These are phyloP conservation scores for Blastosporella zonata DNA, from an alignment of 1,284 basidiomycete genomes.

Conservation along the genomic window DNA sequence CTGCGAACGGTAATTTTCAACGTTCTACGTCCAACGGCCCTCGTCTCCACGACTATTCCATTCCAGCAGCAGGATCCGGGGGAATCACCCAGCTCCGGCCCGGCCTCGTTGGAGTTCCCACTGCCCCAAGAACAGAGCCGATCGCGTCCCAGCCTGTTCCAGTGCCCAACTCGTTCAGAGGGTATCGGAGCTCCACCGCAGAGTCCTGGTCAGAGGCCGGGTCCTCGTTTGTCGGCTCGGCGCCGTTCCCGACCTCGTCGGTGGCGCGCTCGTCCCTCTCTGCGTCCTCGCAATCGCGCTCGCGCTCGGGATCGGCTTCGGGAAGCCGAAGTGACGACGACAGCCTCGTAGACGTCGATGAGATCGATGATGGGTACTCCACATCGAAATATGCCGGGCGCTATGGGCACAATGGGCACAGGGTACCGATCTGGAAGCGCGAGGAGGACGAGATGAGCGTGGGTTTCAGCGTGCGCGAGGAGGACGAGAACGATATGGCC, in stretches of 20 bases:
- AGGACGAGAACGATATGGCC: constrained; percentile 25
- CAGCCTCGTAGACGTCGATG: constrained; percentile 23
- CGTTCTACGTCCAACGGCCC: constrained; percentile 47
- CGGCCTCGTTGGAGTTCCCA: constrained; percentile 53
- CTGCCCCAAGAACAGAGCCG: constrained; percentile 17
- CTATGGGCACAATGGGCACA: constrained; percentile 14
- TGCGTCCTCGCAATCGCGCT: constrained; percentile 25
- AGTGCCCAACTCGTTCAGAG: constrained; percentile 23
- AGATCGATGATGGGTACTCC: constrained; percentile 20
- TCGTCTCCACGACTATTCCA: constrained; percentile 60
- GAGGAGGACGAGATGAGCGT: constrained; percentile 31
- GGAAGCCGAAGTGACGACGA: constrained; percentile 36
- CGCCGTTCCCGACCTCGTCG: constrained; percentile 12
- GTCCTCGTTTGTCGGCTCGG: constrained; percentile 26
- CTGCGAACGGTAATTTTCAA: constrained; percentile 22
- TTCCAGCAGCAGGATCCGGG: constrained; percentile 36
- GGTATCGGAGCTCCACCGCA: constrained; percentile 21
- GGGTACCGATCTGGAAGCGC: constrained; percentile 19
- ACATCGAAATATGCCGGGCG: constrained; percentile 20
- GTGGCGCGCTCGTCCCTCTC: constrained; percentile 47
- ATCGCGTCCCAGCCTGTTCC: constrained; percentile 25
- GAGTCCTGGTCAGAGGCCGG: constrained; percentile 27
- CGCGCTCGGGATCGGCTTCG: constrained; percentile 27
- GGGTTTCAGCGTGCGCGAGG: constrained; percentile 32
- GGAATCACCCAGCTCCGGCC: constrained; percentile 55